Base-by-base conservation (phyloP, 345 rosid genomes). In the Euphorbia pulcherrima region DNA sequence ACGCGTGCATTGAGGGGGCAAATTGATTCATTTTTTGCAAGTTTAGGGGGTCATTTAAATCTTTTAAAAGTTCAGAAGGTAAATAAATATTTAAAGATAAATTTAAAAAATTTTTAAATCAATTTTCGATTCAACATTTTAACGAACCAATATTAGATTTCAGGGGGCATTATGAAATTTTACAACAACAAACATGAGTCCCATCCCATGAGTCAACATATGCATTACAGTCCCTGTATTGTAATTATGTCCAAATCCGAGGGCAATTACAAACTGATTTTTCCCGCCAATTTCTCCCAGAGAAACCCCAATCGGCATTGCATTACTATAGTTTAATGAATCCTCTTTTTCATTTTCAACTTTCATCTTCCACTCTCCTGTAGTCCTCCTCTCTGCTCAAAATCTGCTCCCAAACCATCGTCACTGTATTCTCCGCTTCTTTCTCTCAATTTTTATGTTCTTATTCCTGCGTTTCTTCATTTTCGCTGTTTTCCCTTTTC, bases 281-380 rank as follows among this genome's bases (percentile, higher is more conserved):
- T 55, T 55, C 59, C 59, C 59, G 59, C 59, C 59, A 16, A 23
- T 55, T 55, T 3, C 21, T 2, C 59, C 59, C 14, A 26, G 59
- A 55, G 59, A 55, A 55, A 23, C 11, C 21, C 59, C 18, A 24
- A 26, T 55, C 23, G n/a, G 14, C 0, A 17, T 6, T 17, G 0
- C 8, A 54, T 0, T 54, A 54, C 4, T 17, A 54, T 21, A 53
- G 10, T 39, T 39, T 6, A 4, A 9, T 9, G 6, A 39, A 39
- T 39, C 10, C 10, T 9, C 44, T 39, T 39, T n/a, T 39, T 39
- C 12, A 5, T 4, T 39, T 21, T 55, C 0, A 24, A 9, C 7
- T 24, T 11, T 12, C 12, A 53, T 21, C 5, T 20, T 4, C 26
- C 28, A 53, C 30, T 55, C 27, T 53, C 0, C 28, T 53, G 5